Percentiles rank a stretch among this genome's conserved stretches.
These are phyloP conservation scores for Lolium rigidum DNA, from an alignment of 176 grass and related monocot genomes.

Conservation along the genomic window DNA sequence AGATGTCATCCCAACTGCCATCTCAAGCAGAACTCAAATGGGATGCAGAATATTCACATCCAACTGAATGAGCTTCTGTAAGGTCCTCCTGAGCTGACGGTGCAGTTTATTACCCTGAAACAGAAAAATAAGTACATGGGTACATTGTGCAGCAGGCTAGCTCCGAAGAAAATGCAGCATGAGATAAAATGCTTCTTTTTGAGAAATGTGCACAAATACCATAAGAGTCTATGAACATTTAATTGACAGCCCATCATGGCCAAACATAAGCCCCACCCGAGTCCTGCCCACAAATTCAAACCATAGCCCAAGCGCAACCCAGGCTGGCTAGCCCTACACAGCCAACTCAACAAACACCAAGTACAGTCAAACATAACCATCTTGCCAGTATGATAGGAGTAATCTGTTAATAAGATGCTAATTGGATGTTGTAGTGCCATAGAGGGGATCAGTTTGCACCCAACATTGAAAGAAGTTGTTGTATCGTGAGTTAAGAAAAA, in stretches of 20 bases:
- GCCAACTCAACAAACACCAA: background rate
- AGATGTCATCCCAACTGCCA: constrained; percentile 74
- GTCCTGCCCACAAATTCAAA: background rate
- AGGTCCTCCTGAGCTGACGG: constrained; percentile 27
- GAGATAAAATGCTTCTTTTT: background rate
- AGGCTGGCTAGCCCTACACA: background rate
- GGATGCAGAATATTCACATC: constrained; percentile 43
- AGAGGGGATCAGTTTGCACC: background rate
- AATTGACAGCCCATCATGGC: background rate
- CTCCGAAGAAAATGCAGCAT: background rate
- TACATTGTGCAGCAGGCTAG: background rate
- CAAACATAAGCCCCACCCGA: background rate
- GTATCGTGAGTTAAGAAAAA: background rate
- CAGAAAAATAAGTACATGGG: constrained; percentile 5
- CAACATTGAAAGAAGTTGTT: background rate
- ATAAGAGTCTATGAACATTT: background rate
- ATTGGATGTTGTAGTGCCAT: background rate
- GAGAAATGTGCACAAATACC: background rate
- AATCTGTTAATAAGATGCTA: background rate
- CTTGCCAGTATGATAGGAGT: background rate
- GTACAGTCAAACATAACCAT: background rate
- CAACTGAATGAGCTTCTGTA: constrained; percentile 36
- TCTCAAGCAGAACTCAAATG: constrained; percentile 44
- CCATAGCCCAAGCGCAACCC: background rate
- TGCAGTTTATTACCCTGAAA: constrained; percentile 38